Evolutionary conservation across 2,329 filamentous ascomycete species (phyloP).

Genomic region (Aspergillus ochraceoroseus): DNA sequence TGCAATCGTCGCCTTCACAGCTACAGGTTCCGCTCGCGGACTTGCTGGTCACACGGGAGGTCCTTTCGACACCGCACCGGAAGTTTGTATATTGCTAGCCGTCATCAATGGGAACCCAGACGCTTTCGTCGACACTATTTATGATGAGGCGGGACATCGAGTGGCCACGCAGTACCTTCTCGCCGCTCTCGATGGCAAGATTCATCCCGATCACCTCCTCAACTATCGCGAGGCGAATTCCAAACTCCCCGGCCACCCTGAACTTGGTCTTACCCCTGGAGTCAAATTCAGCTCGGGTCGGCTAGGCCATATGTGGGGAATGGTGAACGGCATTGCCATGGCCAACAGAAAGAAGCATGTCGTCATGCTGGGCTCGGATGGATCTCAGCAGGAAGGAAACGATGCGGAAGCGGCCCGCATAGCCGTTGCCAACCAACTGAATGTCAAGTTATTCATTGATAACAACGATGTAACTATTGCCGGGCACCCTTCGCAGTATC

Average conservation of each 20-base stretch:
- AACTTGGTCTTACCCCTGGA: conserved; percentile 39
- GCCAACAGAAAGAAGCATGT: conserved; percentile 37
- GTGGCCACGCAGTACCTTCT: conserved; percentile 42
- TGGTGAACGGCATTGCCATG: conserved; percentile 39
- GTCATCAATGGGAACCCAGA: conserved; percentile 35
- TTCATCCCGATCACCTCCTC: conserved; percentile 39
- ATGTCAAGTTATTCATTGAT: conserved; percentile 40
- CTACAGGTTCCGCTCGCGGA: conserved; percentile 37
- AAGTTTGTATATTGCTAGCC: conserved; percentile 39
- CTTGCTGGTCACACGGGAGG: conserved; percentile 40
- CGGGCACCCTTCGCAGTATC: conserved; percentile 39
- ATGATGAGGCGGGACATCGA: conserved; percentile 40
- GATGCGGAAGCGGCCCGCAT: conserved; percentile 41
- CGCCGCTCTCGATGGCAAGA: conserved; percentile 35
- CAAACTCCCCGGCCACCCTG: conserved; percentile 40
- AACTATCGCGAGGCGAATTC: conserved; percentile 41
- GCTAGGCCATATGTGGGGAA: conserved; percentile 40
- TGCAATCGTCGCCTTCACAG: conserved; percentile 40
- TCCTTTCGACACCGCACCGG: conserved; percentile 39
- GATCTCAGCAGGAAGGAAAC: conserved; percentile 42
- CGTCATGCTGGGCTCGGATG: conserved; percentile 38
- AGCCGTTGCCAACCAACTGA: conserved; percentile 36
- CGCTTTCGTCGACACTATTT: conserved; percentile 34
- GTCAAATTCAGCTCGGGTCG: conserved; percentile 41
- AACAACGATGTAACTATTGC: conserved; percentile 43